A percentile compares a stretch with the other conserved stretches of the same genome.
Conservation (phyloP, 805 yeast genomes). For the Kluyveromyces wickerhamii region DNA sequence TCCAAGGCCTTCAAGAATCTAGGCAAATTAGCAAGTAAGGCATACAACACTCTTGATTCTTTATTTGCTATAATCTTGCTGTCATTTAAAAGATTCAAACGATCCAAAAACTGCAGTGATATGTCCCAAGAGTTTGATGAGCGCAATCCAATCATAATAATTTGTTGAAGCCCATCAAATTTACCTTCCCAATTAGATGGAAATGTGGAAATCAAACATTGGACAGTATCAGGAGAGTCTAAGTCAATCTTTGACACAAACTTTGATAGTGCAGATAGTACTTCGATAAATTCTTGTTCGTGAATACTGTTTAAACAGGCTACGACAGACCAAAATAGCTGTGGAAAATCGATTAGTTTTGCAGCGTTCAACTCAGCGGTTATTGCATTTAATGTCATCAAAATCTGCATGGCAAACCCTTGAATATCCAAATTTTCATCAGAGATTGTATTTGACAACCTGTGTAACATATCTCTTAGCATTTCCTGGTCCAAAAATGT, state of each 20-base stretch:
- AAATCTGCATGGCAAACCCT: constrained; percentile 93
- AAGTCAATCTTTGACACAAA: constrained; percentile 81
- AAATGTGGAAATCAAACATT: constrained; percentile 73
- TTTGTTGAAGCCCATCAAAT: constrained; percentile 79
- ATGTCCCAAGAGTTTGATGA: constrained; percentile 76
- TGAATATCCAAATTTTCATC: constrained; percentile 87
- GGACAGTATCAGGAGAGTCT: constrained; percentile 77
- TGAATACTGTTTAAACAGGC: constrained; percentile 87
- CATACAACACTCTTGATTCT: constrained; percentile 57
- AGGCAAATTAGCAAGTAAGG: constrained; percentile 74
- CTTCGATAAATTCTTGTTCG: constrained; percentile 89
- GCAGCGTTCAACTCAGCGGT: constrained; percentile 78
- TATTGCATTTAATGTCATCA: constrained; percentile 91
- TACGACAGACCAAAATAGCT: constrained; percentile 89
- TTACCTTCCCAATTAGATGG: constrained; percentile 96
- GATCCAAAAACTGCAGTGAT: constrained; percentile 64
- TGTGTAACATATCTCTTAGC: constrained; percentile 88
- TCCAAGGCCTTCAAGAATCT: constrained; percentile 78
- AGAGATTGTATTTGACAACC: constrained; percentile 86
- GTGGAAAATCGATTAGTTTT: constrained; percentile 80
- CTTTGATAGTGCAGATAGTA: constrained; percentile 70
- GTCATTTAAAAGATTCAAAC: constrained; percentile 55
- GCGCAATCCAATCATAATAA: constrained; percentile 74
- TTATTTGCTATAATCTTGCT: constrained; percentile 74
- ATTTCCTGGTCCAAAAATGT: constrained; percentile 75